Percentiles rank a stretch among this genome's conserved stretches.
Evolutionary conservation across 352 stramenopile genomes (phyloP).

Genomic region (Phytopythium delawarense): DNA sequence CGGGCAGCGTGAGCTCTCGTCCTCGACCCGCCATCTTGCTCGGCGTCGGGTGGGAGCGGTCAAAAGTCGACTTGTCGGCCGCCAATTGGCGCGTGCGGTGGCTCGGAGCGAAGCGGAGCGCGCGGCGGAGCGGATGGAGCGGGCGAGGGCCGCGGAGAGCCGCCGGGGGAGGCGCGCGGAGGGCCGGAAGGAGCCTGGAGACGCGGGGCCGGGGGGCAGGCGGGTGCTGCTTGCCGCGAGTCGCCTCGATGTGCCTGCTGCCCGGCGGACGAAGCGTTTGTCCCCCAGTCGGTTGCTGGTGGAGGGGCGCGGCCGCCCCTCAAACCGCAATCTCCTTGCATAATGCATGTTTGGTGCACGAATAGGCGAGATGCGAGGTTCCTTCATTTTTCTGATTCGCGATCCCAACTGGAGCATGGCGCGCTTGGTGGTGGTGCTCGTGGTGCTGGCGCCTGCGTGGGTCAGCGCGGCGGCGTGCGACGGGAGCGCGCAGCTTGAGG

Average conservation of each 20-base stretch:
- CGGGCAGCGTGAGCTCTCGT: conserved; percentile 80
- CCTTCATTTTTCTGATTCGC: no score
- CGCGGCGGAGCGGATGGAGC: not conserved
- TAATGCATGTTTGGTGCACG: no score
- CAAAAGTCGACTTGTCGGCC: not conserved
- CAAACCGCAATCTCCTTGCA: no score
- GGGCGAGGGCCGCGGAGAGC: not conserved
- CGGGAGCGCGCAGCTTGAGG: conserved; percentile 21
- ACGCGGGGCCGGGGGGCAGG: not conserved
- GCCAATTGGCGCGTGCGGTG: not conserved
- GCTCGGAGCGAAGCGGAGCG: not conserved
- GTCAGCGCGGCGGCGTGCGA: conserved; percentile 8
- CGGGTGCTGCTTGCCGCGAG: not conserved
- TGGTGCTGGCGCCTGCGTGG: not conserved
- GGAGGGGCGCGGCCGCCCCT: no score
- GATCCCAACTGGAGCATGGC: no score
- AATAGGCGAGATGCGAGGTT: no score
- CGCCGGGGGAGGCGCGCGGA: not conserved
- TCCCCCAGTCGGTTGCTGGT: not conserved
- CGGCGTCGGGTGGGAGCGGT: not conserved
- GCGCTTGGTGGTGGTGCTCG: no score
- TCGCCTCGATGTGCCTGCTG: not conserved
- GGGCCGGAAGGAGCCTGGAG: not conserved
- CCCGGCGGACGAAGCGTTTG: not conserved
- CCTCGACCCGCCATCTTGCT: conserved; percentile 67